Evolutionary conservation across 2,329 filamentous ascomycete species (phyloP).

Genomic region (Talaromyces atroroseus): DNA sequence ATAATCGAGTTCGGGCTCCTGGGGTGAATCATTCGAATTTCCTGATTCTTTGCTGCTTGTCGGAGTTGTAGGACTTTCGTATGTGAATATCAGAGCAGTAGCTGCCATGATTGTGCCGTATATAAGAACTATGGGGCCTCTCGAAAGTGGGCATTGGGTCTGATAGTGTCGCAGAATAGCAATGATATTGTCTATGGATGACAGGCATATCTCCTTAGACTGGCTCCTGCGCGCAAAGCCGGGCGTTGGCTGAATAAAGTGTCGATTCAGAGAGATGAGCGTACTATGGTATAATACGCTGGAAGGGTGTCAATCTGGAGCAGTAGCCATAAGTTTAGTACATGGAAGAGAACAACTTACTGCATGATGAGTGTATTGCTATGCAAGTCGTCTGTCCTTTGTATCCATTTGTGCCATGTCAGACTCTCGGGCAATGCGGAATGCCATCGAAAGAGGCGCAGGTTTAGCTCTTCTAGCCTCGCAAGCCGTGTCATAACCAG

Average conservation of each 20-base stretch:
- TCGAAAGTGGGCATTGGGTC: background rate
- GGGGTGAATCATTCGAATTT: background rate
- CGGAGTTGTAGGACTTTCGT: background rate
- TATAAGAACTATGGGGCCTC: background rate
- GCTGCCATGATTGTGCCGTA: background rate
- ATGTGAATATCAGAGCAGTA: background rate
- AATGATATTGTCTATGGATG: background rate
- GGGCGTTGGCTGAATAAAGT: background rate
- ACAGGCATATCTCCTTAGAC: background rate
- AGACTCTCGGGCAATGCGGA: background rate
- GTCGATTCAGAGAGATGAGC: background rate
- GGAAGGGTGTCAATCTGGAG: background rate
- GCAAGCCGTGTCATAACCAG: background rate
- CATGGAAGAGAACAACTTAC: background rate
- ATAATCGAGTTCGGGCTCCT: background rate
- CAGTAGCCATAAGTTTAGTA: background rate
- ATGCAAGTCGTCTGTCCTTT: background rate
- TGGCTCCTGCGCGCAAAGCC: background rate
- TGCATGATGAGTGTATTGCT: background rate
- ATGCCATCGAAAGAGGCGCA: background rate
- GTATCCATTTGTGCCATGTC: background rate
- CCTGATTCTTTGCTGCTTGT: too few relatives aligned
- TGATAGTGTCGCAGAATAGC: background rate
- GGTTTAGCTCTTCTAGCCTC: background rate
- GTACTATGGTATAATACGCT: background rate